phyloP scores from a whole-genome alignment of 768 basidiomycete species.

The Mycena indigotica region DNA sequence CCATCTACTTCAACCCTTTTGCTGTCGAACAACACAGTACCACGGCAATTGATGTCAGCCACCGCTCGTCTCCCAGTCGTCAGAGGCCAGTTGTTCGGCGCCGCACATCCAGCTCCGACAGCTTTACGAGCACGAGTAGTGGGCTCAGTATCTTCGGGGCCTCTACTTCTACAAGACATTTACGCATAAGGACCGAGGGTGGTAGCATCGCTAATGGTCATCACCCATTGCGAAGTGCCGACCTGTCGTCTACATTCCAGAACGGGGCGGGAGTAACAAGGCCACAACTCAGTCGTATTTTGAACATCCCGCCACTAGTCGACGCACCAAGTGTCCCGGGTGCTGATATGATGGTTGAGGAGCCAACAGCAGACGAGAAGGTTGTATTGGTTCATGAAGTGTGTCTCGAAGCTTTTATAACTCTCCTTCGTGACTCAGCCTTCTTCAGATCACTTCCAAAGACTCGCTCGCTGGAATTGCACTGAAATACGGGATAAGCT shows the following conservation, averaged over 20 bases:
- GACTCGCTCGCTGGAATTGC: slow-evolving; percentile 90
- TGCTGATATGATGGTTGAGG: slow-evolving; percentile 20
- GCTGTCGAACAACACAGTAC: slow-evolving; percentile 17
- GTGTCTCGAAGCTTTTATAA: slow-evolving; percentile 22
- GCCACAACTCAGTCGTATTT: slow-evolving; percentile 40
- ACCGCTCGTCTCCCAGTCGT: slow-evolving; percentile 3
- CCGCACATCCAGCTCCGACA: slow-evolving; percentile 15
- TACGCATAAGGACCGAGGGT: slow-evolving; percentile 13
- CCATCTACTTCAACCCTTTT: slow-evolving; percentile 24
- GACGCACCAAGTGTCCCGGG: slow-evolving; percentile 30
- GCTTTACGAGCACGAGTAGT: slow-evolving; percentile 21
- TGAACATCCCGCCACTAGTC: slow-evolving; percentile 34
- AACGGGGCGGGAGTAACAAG: slow-evolving; percentile 33
- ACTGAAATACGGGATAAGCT: slow-evolving; percentile 83
- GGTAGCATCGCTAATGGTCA: slow-evolving; percentile 20
- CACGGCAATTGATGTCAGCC: slow-evolving; percentile 16
- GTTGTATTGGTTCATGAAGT: slow-evolving; percentile 67
- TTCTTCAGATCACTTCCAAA: slow-evolving; percentile 58
- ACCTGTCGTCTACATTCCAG: slow-evolving; percentile 23
- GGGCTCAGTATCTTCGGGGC: slow-evolving; percentile 19
- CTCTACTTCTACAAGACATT: slow-evolving; percentile 12
- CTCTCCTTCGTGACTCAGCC: neutral
- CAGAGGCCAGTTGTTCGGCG: slow-evolving; percentile 14
- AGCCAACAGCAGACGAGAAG: slow-evolving; percentile 39
- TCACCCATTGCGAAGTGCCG: slow-evolving; percentile 32